Base-by-base conservation (phyloP, 2,329 filamentous ascomycete species). In the Immersiporthe knoxdaviesiana region DNA sequence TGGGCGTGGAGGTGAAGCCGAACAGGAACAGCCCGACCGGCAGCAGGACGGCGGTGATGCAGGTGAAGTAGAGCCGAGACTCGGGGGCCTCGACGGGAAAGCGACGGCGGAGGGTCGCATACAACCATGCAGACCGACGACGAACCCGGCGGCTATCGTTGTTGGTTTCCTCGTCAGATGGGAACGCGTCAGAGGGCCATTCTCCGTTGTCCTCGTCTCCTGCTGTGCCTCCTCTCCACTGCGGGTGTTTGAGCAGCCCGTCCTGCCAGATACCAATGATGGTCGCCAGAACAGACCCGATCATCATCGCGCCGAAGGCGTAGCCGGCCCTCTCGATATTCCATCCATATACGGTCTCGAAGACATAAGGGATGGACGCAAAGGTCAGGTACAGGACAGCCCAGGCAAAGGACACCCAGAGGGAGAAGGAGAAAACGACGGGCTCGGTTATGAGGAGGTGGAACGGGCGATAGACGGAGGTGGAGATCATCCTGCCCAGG, bases 391-490 rank as follows among this genome's bases (percentile, higher is more conserved):
- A 97, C 0, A 97, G 86, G 0, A 97, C 87, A 0, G 91, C 93
- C 94, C 94, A 97, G 27, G 90, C 90, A 78, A 97, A 97, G 0
- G 92, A 86, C 0, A 94, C 91, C 94, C 94, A 97, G 0, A 97
- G 83, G 0, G 91, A 93, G 81, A 97, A 97, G 82, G 88, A 93
- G 79, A 94, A 93, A 18, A 94, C 91, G 12, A 93, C 90, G 0
- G 91, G 90, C 73, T 94, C 92, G 0, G 91, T 94, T 72, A 90
- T 81, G 21, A 94, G 87, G 1, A 94, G 84, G 74, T 90, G 88
- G 77, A 97, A 97, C 0, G 94, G 94, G 0, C 94, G 87, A 72
- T 88, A 89, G 8, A 95, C 79, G 0, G 92, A 96, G 16, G 92
- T 88, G 7, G 84, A 82, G 65, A 97, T 89, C 87, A 94, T 92